Base-by-base conservation (phyloP, 2,329 filamentous ascomycete genomes). In the Colletotrichum lupini region DNA sequence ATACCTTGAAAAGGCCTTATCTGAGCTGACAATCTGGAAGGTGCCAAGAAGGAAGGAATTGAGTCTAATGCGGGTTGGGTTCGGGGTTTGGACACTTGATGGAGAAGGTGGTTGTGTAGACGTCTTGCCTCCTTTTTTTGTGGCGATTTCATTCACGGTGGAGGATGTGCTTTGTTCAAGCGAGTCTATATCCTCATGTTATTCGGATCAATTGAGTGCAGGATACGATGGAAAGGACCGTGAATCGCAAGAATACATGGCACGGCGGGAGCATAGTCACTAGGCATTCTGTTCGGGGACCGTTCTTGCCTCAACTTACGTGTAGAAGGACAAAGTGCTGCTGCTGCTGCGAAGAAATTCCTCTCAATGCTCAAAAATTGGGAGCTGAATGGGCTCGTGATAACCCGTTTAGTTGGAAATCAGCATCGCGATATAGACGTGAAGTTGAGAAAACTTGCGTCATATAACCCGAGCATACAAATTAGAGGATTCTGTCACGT, bases 11-110 rank as follows among this genome's bases (percentile, higher is more conserved):
- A 28, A 16, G 35, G 2, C 22, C 37, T 60, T 42, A 60, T 60
- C 57, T 12, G n/a, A 19, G 24, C 37, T 49, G 37, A 61, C 37
- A 5, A 11, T 26, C 11, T 19, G 37, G 24, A 16, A 42, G 26
- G 16, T 52, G 59, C 59, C 59, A 62, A 62, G 59, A 37, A 19
- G 6, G 24, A 52, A 62, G 59, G 59, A 62, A 49, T 49, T 22
- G 19, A 49, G 42, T 49, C 42, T 49, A 49, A 49, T 22, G 42
- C 42, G 4, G 16, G 16, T n/a, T 49, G 12, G 11, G 42, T n/a
- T 30, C 58, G 9, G 16, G 26, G 26, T 28, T 12, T 14, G 26
- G 4, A 22, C 16, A 62, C 59, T 37, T 11, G 28, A 62, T 62
- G 16, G 24, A 62, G 59, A 62, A 62, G 59, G 37, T 28, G 37